Conservation (phyloP, 495 filamentous ascomycete species). For the Penicillium atrosanguineum region DNA sequence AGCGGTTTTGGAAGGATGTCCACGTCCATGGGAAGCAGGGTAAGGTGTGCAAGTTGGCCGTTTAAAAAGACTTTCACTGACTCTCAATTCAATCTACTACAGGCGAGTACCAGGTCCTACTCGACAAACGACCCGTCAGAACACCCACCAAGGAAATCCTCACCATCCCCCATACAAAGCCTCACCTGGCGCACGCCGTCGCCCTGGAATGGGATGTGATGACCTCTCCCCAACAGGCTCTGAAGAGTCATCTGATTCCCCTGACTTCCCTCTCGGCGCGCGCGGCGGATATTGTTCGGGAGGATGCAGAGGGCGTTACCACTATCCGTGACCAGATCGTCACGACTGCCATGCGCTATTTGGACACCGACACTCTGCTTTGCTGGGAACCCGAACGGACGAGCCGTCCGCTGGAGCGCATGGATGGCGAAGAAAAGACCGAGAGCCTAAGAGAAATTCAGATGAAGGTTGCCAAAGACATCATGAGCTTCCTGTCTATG, state of each 20-base stretch:
- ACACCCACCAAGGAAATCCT: conserved; percentile 71
- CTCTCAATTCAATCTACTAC: conserved; percentile 32
- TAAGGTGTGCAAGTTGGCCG: conserved; percentile 35
- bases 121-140: conserved; percentile 79
- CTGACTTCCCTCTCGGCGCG: conserved; percentile 82
- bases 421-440: conserved; percentile 20
- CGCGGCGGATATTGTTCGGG: conserved; percentile 70
- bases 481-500: conserved; percentile 66
- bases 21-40: conserved; percentile 52
- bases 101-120: conserved; percentile 64
- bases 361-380: conserved; percentile 90
- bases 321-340: conserved; percentile 58
- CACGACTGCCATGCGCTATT: conserved; percentile 71
- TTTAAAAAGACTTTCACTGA: not conserved
- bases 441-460: conserved; percentile 73
- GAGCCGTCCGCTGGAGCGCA: conserved; percentile 23
- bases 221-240: conserved; percentile 71
- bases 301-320: conserved; percentile 52
- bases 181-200: conserved; percentile 78
- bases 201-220: conserved; percentile 92
- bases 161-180: conserved; percentile 68
- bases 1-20: conserved; percentile 84
- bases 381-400: conserved; percentile 77
- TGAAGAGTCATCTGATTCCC: conserved; percentile 78
- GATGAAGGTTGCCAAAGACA: conserved; percentile 58